A percentile compares a stretch with the other conserved stretches of the same genome.
Conservation (phyloP, 2,329 filamentous ascomycete genomes). For the Arthrobotrys sinensis region DNA sequence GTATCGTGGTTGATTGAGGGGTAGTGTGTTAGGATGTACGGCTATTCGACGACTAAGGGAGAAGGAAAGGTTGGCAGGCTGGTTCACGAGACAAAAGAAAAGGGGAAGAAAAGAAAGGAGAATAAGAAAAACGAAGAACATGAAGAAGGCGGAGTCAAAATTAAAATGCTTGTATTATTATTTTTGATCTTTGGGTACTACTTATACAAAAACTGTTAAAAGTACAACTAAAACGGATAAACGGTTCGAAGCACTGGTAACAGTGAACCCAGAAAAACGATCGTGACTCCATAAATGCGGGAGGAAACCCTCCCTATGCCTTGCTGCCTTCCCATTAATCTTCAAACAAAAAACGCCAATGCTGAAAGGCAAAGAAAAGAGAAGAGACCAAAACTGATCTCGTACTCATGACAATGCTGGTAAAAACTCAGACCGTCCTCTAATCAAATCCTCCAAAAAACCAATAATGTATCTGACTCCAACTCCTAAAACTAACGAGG, state of each 20-base stretch:
- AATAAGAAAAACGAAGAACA: too few relatives aligned
- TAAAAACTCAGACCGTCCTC: not conserved
- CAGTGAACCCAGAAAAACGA: not conserved
- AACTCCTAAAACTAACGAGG: constrained; percentile 3
- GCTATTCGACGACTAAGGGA: too few relatives aligned
- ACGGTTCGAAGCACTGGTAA: not conserved
- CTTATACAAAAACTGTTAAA: too few relatives aligned
- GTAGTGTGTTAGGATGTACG: too few relatives aligned
- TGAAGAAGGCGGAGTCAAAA: too few relatives aligned
- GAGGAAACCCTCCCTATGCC: not conserved
- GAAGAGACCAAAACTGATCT: not conserved
- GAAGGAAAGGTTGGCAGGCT: too few relatives aligned
- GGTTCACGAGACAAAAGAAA: too few relatives aligned
- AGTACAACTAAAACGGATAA: too few relatives aligned
- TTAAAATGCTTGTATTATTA: too few relatives aligned
- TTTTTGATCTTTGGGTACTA: too few relatives aligned
- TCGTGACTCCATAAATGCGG: constrained; percentile 31
- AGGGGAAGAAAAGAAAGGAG: too few relatives aligned
- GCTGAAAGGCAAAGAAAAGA: not conserved
- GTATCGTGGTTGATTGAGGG: too few relatives aligned
- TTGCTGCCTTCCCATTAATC: constrained; percentile 14
- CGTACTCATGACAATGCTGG: not conserved
- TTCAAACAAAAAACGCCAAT: constrained; percentile 4
- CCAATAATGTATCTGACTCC: not conserved
- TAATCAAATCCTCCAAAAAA: not conserved